Evolutionary conservation across 1,284 basidiomycete genomes (phyloP), one percentile per base, ranked within the genome.

Genomic region (Cutaneotrichosporon cavernicola): DNA sequence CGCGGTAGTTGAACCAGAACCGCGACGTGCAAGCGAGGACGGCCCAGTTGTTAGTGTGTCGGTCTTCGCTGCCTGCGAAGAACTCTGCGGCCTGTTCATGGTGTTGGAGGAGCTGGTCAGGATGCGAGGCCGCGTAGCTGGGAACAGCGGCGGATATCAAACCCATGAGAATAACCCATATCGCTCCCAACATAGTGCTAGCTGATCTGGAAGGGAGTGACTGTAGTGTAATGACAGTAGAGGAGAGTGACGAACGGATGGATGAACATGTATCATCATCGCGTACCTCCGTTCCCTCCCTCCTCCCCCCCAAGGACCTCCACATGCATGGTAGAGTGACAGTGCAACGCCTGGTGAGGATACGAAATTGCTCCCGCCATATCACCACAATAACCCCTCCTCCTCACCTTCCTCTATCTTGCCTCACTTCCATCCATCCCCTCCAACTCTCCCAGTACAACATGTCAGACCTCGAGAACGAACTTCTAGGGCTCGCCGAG

Each of bases 1-100:
- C 94, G 49, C 96, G 84, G 75, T 99, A 99, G 78, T 99, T 99
- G 85, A 99, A 98, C 95, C 95, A 97, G 77, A 95, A 97, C 65
- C 95, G 82, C 7, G 92, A 96, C 0, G 97, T 86, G 74, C 91
- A 95, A 1, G 98, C 94, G 30, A 99, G 84, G 1, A 99, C 95
- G 0, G 96, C 96, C 96, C 96, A 99, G 78, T 99, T 99, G 77
- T 98, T 99, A 2, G 96, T 95, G 74, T 96, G 92, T 56, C 71
- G 34, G 60, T 70, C 63, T 36, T 64, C 58, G 11, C 43, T 22
- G 18, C 64, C 53, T 36, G 47, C 55, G 22, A 53, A 59, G 62
- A 58, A 59, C 32, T 51, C 34, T 22, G 51, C 36, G 11, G 34
- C 30, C 26, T 60, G 59, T 13, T 49, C 46, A 8, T 50, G 31